A percentile compares a stretch with the other conserved stretches of the same genome.
phyloP scores from a whole-genome alignment of 345 rosid genomes.

The Acer yangbiense region DNA sequence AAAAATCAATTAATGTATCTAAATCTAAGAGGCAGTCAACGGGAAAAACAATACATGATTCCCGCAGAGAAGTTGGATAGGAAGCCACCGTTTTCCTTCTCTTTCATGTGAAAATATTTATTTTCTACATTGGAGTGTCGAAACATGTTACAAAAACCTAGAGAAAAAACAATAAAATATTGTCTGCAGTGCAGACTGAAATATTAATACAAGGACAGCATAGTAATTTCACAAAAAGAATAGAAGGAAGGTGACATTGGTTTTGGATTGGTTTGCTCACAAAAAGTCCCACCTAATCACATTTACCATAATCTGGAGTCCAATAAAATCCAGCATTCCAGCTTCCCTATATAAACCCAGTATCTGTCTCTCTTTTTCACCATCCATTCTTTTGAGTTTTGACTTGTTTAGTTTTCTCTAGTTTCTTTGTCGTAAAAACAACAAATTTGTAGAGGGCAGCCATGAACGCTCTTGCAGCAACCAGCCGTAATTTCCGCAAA shows the following conservation, averaged over 20 bases:
- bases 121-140: no score
- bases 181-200: no score
- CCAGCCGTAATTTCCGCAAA: constrained; percentile 88
- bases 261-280: neutral
- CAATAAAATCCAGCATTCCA: neutral
- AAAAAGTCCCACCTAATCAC: neutral
- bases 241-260: no score
- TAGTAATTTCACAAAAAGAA: neutral
- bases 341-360: neutral
- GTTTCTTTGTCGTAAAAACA: neutral
- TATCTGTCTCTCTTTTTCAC: neutral
- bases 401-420: neutral
- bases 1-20: no score
- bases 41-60: no score
- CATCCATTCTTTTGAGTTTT: neutral
- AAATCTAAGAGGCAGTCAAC: no score
- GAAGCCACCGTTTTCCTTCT: no score
- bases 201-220: neutral
- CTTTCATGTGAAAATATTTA: no score
- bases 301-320: neutral
- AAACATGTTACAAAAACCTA: no score
- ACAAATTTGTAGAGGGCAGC: neutral
- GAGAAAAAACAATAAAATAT: no score
- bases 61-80: no score
- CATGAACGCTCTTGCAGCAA: constrained; percentile 94